phyloP scores from a whole-genome alignment of 768 basidiomycete genomes.

The Tricholoma saponaceum region DNA sequence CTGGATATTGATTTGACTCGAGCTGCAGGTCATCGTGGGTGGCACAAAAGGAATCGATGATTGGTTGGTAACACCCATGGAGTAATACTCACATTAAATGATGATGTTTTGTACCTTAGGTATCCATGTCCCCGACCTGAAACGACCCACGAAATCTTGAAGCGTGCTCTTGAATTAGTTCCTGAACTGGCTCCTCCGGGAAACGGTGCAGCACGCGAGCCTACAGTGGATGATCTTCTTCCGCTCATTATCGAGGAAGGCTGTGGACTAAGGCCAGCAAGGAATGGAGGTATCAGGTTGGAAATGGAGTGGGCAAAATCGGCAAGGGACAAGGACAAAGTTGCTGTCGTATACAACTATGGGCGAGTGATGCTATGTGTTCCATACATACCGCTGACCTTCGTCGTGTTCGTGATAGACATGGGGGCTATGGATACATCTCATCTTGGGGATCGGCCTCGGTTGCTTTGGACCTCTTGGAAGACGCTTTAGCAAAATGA shows the following conservation, averaged over 20 bases:
- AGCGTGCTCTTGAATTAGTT: constrained; percentile 40
- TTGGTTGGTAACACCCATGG: constrained; percentile 35
- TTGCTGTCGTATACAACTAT: constrained; percentile 61
- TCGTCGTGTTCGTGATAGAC: constrained; percentile 29
- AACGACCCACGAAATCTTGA: constrained; percentile 53
- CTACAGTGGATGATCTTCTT: constrained; percentile 46
- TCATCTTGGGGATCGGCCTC: constrained; percentile 64
- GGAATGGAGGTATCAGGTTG: constrained; percentile 55
- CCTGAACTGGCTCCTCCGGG: constrained; percentile 49
- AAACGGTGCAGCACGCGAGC: constrained; percentile 32
- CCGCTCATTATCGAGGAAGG: constrained; percentile 49
- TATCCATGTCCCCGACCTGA: constrained; percentile 56
- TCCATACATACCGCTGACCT: background rate
- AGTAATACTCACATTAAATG: background rate
- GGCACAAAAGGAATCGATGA: constrained; percentile 56
- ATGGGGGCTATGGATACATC: constrained; percentile 59
- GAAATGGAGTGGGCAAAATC: constrained; percentile 38
- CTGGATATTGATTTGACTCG: background rate
- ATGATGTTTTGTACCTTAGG: constrained; percentile 27
- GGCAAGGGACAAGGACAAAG: constrained; percentile 17
- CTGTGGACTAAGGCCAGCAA: constrained; percentile 50
- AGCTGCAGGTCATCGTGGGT: constrained; percentile 46
- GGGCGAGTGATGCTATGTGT: constrained; percentile 40
- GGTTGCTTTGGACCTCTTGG: constrained; percentile 42
- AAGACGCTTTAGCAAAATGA: constrained; percentile 29